These are phyloP conservation scores for Zopfia rhizophila DNA, from an alignment of 2,329 filamentous ascomycete genomes.

Conservation along the genomic window DNA sequence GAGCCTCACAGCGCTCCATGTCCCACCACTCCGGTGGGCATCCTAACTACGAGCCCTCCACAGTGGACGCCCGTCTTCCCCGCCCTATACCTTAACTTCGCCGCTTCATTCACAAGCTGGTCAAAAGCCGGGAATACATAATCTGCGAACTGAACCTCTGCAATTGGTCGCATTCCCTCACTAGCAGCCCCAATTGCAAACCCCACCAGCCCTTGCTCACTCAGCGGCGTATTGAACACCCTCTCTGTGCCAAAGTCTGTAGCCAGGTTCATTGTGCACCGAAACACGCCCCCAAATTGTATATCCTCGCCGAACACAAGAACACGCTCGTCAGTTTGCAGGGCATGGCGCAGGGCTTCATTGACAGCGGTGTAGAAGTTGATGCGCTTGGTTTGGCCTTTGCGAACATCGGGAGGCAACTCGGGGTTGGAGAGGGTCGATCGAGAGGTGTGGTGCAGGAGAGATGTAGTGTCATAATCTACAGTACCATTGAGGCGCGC, in stretches of 20 bases:
- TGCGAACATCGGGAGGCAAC: constrained; percentile 72
- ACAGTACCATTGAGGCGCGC: constrained; percentile 82
- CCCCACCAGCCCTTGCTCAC: constrained; percentile 92
- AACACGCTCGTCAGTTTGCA: constrained; percentile 85
- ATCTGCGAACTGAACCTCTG: constrained; percentile 96
- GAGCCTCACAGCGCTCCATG: constrained; percentile 77
- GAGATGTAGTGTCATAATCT: constrained; percentile 83
- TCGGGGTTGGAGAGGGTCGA: constrained; percentile 76
- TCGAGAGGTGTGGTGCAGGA: constrained; percentile 83
- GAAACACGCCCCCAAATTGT: constrained; percentile 95
- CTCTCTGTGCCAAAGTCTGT: constrained; percentile 87
- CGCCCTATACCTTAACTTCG: constrained; percentile 84
- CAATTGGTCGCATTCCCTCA: constrained; percentile 90
- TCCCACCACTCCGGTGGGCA: constrained; percentile 90
- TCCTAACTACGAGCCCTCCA: constrained; percentile 85
- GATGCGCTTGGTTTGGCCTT: constrained; percentile 81
- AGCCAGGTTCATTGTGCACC: constrained; percentile 90
- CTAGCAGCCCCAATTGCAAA: constrained; percentile 92
- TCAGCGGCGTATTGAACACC: constrained; percentile 96
- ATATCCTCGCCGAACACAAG: constrained; percentile 97
- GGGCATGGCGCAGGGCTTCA: constrained; percentile 82
- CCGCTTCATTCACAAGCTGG: constrained; percentile 92
- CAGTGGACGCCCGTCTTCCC: constrained; percentile 64
- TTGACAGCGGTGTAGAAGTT: constrained; percentile 97
- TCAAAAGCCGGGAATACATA: constrained; percentile 95